phyloP scores from a whole-genome alignment of 345 rosid genomes.

The Bruguiera parviflora region DNA sequence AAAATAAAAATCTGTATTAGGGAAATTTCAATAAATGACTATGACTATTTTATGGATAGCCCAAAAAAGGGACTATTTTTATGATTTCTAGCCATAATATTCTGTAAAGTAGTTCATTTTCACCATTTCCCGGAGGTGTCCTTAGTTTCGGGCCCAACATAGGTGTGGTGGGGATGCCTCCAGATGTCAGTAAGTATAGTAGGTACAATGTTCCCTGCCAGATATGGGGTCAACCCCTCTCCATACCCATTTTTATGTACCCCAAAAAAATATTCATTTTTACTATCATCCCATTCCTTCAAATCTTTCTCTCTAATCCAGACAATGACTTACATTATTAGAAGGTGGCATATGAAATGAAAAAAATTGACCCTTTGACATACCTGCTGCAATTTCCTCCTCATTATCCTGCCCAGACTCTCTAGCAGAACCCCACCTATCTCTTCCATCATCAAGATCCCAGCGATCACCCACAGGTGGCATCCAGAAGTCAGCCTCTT shows the following conservation, averaged over 20 bases:
- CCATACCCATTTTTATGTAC: too few relatives aligned
- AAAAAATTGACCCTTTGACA: neutral
- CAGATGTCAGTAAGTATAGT: too few relatives aligned
- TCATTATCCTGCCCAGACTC: conserved; percentile 38
- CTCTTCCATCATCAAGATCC: conserved; percentile 64
- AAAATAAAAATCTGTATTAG: neutral
- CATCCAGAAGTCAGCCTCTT: conserved; percentile 75
- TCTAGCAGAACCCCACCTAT: conserved; percentile 63
- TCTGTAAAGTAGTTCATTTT: neutral
- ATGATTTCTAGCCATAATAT: neutral
- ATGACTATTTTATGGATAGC: too few relatives aligned
- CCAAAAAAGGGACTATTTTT: too few relatives aligned
- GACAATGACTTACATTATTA: neutral
- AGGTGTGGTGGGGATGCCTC: too few relatives aligned
- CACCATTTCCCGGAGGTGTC: neutral
- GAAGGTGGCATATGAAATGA: neutral
- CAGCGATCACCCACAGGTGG: conserved; percentile 83
- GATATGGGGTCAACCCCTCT: too few relatives aligned
- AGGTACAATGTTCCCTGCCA: too few relatives aligned
- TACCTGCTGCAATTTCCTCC: conserved; percentile 52
- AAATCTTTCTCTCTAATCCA: neutral
- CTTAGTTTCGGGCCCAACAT: too few relatives aligned
- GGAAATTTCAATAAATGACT: neutral
- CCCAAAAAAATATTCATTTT: neutral
- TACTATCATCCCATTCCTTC: neutral